phyloP scores from a whole-genome alignment of 148 eudicot species.

The Silene conica region DNA sequence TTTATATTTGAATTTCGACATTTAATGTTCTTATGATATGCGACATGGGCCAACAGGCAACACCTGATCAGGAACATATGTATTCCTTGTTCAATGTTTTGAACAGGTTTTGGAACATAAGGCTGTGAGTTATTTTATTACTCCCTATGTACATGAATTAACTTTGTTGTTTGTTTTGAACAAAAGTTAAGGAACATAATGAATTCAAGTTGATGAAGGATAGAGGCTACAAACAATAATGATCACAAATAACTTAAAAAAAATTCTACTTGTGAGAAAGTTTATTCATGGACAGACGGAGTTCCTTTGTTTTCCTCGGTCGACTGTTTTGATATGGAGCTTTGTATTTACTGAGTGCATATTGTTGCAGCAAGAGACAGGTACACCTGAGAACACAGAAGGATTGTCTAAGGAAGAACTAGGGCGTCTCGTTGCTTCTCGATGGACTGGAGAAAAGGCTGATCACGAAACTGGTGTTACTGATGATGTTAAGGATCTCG shows the following conservation, averaged over 20 bases:
- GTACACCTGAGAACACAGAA: conserved; percentile 48
- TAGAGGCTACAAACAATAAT: neutral
- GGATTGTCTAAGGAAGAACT: conserved; percentile 82
- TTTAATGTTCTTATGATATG: neutral
- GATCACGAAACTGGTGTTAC: conserved; percentile 42
- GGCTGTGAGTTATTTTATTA: neutral
- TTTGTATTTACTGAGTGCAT: conserved; percentile 12
- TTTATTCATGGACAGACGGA: neutral
- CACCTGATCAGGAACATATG: neutral
- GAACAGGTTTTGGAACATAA: neutral
- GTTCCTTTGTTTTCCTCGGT: neutral
- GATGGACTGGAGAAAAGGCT: conserved; percentile 79
- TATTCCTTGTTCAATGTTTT: neutral
- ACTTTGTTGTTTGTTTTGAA: neutral
- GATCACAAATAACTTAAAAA: neutral
- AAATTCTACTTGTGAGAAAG: no score
- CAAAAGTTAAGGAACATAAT: neutral
- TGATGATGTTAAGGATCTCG: conserved; percentile 34
- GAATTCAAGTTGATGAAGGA: neutral
- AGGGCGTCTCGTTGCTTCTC: conserved; percentile 92
- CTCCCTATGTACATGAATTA: neutral
- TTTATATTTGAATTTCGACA: neutral
- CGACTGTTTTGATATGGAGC: conserved; percentile 1
- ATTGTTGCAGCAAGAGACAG: conserved; percentile 38
- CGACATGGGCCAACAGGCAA: neutral